Evolutionary conservation across 2,329 filamentous ascomycete genomes (phyloP), one percentile per base, ranked within the genome.

Genomic region (Microsporum audouinii): DNA sequence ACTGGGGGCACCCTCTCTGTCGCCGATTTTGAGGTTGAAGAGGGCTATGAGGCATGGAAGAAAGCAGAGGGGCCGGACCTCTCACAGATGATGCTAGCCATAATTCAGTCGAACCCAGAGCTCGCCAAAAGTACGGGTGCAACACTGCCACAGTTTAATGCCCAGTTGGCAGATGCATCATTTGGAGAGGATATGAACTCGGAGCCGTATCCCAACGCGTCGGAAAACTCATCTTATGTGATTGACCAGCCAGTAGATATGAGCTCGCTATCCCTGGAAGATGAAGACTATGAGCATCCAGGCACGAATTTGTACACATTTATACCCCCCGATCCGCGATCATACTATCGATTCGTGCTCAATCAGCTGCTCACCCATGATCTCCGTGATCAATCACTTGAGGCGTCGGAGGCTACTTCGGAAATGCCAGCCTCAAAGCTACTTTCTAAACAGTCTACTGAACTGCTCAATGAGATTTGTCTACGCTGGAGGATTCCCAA

Each of bases 31-130:
- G 90, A 96, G 63, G 76, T 88, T 17, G 90, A 96, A 61, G 91
- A 95, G 63, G 87, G 88, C 2, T 99, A 91, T 71, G 85, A 91
- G 65, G 79, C 84, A 49, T 99, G 94, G 94, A 95, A 91, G 73
- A 92, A 89, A 71, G 83, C 85, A n/a, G 94, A 99, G 72, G 83
- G 83, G 2, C 87, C 88, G 10, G 89, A 95, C 67, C 78, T 99
- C 47, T 94, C 91, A 4, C 88, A 94, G 67, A 91, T 97, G 84
- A 94, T 99, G 80, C 80, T 95, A 68, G 88, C 91, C 41, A 89
- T 99, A 65, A 79, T 97, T 45, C 90, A 88, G 63, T 88, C 88
- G 4, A 90, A 89, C 67, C 92, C 91, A 2, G 88, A 92, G 65
- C 79, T 97, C 59, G 87, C 90, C 57, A 95, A 91, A 71, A 87